Percentiles rank a stretch among this genome's conserved stretches.
Evolutionary conservation across 768 basidiomycete genomes (phyloP).

Genomic region (Calvatia gigantea): DNA sequence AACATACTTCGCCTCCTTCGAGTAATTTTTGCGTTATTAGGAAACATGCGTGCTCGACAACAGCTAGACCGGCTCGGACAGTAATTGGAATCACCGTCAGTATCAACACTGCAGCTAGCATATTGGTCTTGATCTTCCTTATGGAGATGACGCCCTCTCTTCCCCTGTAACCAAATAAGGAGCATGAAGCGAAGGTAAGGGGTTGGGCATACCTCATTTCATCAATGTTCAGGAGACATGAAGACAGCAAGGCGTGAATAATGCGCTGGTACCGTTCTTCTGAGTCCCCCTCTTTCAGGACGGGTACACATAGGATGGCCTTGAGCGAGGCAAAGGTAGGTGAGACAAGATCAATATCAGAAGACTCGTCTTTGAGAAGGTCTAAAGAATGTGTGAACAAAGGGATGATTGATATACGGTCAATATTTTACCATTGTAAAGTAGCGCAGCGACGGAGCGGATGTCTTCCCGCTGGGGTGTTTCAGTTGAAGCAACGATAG

Average conservation of each 20-base stretch:
- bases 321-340: conserved; percentile 82
- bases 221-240: conserved; percentile 83
- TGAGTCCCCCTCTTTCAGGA: conserved; percentile 34
- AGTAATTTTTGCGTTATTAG: conserved; percentile 78
- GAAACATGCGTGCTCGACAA: conserved; percentile 83
- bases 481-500: conserved; percentile 56
- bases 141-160: conserved; percentile 72
- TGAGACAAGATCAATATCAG: conserved; percentile 74
- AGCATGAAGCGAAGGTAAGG: background rate
- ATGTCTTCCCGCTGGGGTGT: conserved; percentile 67
- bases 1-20: conserved; percentile 62
- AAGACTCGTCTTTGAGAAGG: conserved; percentile 81
- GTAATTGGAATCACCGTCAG: conserved; percentile 72
- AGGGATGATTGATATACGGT: background rate
- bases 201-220: conserved; percentile 72
- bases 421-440: conserved; percentile 66
- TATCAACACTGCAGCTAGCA: conserved; percentile 81
- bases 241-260: conserved; percentile 80
- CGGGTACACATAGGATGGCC: conserved; percentile 56
- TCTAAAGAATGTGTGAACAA: conserved; percentile 36
- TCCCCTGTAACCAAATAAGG: conserved; percentile 48
- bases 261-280: conserved; percentile 54
- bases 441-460: conserved; percentile 70
- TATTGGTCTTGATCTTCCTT: conserved; percentile 87
- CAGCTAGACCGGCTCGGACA: conserved; percentile 64